Evolutionary conservation across 2,329 filamentous ascomycete species (phyloP).

Genomic region (Pestalotiopsis sp.): DNA sequence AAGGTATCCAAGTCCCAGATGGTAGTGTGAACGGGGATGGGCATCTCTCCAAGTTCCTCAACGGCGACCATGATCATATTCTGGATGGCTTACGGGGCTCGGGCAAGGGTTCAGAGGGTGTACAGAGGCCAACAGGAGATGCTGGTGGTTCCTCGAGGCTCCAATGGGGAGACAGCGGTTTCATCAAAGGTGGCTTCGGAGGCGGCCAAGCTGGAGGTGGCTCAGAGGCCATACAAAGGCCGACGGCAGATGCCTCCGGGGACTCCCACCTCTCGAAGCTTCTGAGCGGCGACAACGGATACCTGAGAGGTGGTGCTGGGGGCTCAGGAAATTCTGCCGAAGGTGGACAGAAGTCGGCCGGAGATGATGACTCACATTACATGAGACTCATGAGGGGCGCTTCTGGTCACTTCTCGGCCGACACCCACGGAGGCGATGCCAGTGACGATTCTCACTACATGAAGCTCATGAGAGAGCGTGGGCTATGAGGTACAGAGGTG

Average conservation of each 20-base stretch:
- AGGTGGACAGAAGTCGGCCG: not conserved
- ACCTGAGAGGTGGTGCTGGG: not conserved
- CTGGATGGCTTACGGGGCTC: too few relatives aligned
- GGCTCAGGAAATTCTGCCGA: not conserved
- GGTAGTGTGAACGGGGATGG: not conserved
- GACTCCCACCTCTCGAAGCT: not conserved
- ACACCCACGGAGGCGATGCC: not conserved
- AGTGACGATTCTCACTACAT: not conserved
- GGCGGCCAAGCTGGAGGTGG: too few relatives aligned
- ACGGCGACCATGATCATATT: too few relatives aligned
- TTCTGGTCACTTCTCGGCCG: not conserved
- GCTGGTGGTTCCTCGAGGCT: not conserved
- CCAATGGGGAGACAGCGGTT: not conserved
- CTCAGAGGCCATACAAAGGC: not conserved
- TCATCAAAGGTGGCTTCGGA: not conserved
- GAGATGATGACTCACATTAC: not conserved
- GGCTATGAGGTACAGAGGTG: not conserved
- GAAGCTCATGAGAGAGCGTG: not conserved
- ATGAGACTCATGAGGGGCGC: not conserved
- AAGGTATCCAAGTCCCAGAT: not conserved
- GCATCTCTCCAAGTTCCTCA: too few relatives aligned
- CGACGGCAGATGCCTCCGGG: not conserved
- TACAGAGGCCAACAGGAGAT: not conserved
- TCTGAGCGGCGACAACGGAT: not conserved
- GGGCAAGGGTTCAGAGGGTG: not conserved